phyloP scores from a whole-genome alignment of 768 basidiomycete genomes.

The Suillus bovinus region DNA sequence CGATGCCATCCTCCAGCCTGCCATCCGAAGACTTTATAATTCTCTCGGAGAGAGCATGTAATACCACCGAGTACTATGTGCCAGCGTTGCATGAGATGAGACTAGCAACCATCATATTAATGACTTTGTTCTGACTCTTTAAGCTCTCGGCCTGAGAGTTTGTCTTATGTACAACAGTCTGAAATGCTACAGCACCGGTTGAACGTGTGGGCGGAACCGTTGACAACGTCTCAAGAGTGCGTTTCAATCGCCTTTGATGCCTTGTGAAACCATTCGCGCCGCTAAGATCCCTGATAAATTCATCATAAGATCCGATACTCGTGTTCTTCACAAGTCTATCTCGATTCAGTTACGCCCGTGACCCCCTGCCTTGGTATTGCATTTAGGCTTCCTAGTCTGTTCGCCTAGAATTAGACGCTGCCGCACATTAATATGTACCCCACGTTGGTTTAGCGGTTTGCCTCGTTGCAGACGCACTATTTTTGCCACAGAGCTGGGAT shows the following conservation, averaged over 20 bases:
- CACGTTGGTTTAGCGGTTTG: background rate
- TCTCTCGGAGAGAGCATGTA: background rate
- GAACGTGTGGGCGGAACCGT: background rate
- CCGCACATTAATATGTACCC: background rate
- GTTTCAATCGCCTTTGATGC: background rate
- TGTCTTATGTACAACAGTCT: background rate
- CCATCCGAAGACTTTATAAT: background rate
- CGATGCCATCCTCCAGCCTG: constrained; percentile 15
- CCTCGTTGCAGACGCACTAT: constrained; percentile 2
- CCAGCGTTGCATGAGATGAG: background rate
- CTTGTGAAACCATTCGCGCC: background rate
- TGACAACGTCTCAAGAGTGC: background rate
- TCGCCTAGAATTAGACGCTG: background rate
- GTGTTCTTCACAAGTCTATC: background rate
- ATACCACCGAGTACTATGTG: background rate
- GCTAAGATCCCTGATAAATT: background rate
- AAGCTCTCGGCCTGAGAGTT: too few species aligned
- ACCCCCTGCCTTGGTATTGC: background rate
- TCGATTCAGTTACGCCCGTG: constrained; percentile 1
- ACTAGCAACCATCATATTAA: background rate
- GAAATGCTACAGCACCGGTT: background rate
- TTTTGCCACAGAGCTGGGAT: background rate
- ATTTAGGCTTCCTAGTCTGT: background rate
- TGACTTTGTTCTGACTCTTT: background rate
- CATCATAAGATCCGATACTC: constrained; percentile 1